Conservation (phyloP, 2,329 filamentous ascomycete genomes). For the Calonectria hawksworthii region DNA sequence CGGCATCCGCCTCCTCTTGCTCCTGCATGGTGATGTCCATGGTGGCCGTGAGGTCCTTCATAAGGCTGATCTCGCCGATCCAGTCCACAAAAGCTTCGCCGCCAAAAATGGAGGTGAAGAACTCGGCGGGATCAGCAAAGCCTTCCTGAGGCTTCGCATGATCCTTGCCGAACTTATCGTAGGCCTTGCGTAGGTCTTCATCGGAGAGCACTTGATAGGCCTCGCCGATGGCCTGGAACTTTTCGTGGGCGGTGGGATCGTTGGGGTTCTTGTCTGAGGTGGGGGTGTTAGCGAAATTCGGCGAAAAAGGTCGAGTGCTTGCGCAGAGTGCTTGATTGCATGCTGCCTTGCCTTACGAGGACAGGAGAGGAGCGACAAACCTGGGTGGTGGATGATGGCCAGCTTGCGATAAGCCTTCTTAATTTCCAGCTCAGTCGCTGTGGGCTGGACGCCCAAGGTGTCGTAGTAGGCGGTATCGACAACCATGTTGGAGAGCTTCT, state of each 20-base stretch:
- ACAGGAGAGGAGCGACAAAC: slow-evolving; percentile 60
- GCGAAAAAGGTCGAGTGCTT: not conserved
- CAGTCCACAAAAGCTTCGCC: slow-evolving; percentile 96
- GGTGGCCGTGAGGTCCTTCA: slow-evolving; percentile 97
- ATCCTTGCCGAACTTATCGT: slow-evolving; percentile 98
- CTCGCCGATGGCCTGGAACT: slow-evolving; percentile 89
- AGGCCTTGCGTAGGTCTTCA: slow-evolving; percentile 86
- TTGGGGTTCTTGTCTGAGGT: slow-evolving; percentile 93
- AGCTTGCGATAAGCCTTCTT: slow-evolving; percentile 97
- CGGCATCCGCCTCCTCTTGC: slow-evolving; percentile 72
- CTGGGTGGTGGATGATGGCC: slow-evolving; percentile 93
- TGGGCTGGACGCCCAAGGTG: slow-evolving; percentile 85
- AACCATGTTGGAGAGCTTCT: slow-evolving; percentile 73
- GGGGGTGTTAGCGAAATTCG: slow-evolving; percentile 23
- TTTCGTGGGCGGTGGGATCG: slow-evolving; percentile 92
- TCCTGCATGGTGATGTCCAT: slow-evolving; percentile 97
- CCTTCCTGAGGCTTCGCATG: slow-evolving; percentile 90
- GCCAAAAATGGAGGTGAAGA: slow-evolving; percentile 98
- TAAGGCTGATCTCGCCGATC: slow-evolving; percentile 97
- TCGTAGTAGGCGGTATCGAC: slow-evolving; percentile 93
- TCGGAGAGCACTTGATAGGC: slow-evolving; percentile 88
- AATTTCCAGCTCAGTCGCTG: slow-evolving; percentile 91
- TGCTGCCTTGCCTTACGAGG: not conserved
- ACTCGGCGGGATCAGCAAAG: slow-evolving; percentile 96
- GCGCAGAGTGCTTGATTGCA: not conserved